These are phyloP conservation scores for Eucalyptus curtisii DNA, from an alignment of 345 rosid species.

Conservation along the genomic window DNA sequence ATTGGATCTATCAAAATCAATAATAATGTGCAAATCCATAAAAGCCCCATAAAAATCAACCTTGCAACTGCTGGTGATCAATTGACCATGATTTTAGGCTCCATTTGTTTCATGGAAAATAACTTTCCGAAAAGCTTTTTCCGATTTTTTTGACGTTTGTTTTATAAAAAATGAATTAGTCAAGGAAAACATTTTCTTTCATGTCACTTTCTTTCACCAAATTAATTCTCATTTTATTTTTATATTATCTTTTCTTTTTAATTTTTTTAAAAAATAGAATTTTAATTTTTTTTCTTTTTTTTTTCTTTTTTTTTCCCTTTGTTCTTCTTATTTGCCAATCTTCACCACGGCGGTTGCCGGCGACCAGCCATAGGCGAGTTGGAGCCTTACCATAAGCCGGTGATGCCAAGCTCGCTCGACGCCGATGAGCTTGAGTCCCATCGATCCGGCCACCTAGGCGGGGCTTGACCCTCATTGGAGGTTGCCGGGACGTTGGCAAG, in stretches of 20 bases:
- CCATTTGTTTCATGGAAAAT: fast-evolving
- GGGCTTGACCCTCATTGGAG: fast-evolving
- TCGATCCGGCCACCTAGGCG: fast-evolving
- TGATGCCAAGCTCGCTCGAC: fast-evolving
- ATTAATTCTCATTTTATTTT: too few species aligned
- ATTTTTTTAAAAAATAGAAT: too few species aligned
- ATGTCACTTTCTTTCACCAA: too few species aligned
- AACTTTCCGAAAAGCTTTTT: fast-evolving
- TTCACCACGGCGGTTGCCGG: too few species aligned
- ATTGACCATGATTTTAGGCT: neutral
- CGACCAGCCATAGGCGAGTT: fast-evolving
- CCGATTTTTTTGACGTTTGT: fast-evolving
- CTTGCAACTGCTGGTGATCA: fast-evolving
- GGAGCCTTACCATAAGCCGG: fast-evolving
- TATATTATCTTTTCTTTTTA: too few species aligned
- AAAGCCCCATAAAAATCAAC: neutral
- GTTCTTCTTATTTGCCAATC: too few species aligned
- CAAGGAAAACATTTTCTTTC: fast-evolving
- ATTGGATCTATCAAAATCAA: neutral
- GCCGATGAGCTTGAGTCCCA: fast-evolving
- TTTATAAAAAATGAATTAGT: fast-evolving
- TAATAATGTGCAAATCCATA: neutral
- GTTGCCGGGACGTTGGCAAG: fast-evolving
- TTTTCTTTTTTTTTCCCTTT: too few species aligned
- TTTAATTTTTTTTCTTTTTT: fast-evolving